Percentiles rank a stretch among this genome's conserved stretches.
Conservation (phyloP, 139 green algal genomes). For the Chlorella ohadii region DNA sequence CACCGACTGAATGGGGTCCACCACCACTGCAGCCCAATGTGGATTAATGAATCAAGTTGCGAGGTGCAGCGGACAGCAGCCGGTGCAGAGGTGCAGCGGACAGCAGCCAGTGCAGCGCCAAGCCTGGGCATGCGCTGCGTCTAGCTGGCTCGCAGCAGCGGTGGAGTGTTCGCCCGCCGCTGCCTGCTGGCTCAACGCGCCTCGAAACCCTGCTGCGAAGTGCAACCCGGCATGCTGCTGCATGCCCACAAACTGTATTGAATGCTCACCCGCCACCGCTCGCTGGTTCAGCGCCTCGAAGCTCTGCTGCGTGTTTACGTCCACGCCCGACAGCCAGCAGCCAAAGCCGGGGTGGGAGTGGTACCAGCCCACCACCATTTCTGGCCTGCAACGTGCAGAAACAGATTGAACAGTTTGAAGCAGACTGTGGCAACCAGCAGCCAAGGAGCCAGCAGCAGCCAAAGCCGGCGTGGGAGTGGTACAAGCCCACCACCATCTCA, state of each 20-base stretch:
- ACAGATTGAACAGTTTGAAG: not conserved
- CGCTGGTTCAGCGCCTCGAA: slow-evolving; percentile 98
- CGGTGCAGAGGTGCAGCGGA: too few relatives aligned
- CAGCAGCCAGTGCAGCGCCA: too few relatives aligned
- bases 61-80: too few relatives aligned
- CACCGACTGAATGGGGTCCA: slow-evolving; percentile 98
- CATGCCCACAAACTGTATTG: not conserved
- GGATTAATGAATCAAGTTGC: too few relatives aligned
- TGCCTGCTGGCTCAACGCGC: too few relatives aligned
- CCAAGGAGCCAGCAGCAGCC: slow-evolving; percentile 43
- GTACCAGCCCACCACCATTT: slow-evolving; percentile 99
- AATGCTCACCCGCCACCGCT: slow-evolving; percentile 77
- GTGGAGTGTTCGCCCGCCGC: too few relatives aligned
- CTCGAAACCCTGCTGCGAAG: too few relatives aligned
- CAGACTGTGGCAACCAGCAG: not conserved
- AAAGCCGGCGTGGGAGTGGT: slow-evolving; percentile 98
- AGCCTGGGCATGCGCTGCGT: too few relatives aligned
- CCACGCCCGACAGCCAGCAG: slow-evolving; percentile 99
- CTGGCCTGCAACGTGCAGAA: slow-evolving; percentile 69
- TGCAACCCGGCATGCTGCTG: too few relatives aligned
- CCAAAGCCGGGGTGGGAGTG: slow-evolving; percentile 98
- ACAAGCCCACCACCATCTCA: slow-evolving; percentile 99
- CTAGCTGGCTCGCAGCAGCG: too few relatives aligned
- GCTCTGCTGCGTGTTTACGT: slow-evolving; percentile 99
- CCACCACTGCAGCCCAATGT: slow-evolving; percentile 72